Evolutionary conservation across 2,329 filamentous ascomycete species (phyloP).

Genomic region (Sporothrix euskadiensis): DNA sequence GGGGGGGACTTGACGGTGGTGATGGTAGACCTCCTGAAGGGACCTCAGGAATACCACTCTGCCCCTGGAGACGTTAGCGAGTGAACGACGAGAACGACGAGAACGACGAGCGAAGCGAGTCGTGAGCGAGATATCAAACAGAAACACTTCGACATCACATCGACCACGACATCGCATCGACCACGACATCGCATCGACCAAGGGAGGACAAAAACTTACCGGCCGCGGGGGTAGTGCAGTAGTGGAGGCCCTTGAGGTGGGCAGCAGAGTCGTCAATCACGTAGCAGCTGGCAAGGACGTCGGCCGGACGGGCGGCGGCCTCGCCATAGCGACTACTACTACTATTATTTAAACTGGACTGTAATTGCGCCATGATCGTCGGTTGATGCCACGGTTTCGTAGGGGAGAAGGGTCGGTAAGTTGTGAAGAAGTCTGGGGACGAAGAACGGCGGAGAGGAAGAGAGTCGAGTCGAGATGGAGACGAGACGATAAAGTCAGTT

Average conservation of each 20-base stretch:
- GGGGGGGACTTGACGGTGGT: constrained; percentile 85
- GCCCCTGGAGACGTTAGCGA: constrained; percentile 55
- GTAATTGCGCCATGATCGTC: constrained; percentile 63
- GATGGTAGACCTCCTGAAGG: constrained; percentile 80
- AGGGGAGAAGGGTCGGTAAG: background rate
- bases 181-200: too few relatives aligned
- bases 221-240: constrained; percentile 89
- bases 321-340: constrained; percentile 74
- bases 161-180: too few relatives aligned
- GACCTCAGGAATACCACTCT: constrained; percentile 95
- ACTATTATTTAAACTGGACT: constrained; percentile 66
- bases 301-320: constrained; percentile 63
- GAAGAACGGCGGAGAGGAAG: background rate
- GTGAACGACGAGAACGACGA: background rate
- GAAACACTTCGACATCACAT: too few relatives aligned
- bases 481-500: background rate
- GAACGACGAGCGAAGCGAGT: background rate
- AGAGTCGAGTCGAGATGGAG: background rate
- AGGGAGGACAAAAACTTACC: constrained; percentile 52
- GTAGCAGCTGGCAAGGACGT: constrained; percentile 90
- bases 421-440: background rate
- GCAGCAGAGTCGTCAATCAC: constrained; percentile 68
- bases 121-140: background rate
- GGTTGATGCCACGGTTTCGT: constrained; percentile 37
- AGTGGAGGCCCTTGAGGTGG: constrained; percentile 81